Percentiles rank a stretch among this genome's conserved stretches.
Conservation (phyloP, 805 yeast genomes). For the Teunomyces stri region DNA sequence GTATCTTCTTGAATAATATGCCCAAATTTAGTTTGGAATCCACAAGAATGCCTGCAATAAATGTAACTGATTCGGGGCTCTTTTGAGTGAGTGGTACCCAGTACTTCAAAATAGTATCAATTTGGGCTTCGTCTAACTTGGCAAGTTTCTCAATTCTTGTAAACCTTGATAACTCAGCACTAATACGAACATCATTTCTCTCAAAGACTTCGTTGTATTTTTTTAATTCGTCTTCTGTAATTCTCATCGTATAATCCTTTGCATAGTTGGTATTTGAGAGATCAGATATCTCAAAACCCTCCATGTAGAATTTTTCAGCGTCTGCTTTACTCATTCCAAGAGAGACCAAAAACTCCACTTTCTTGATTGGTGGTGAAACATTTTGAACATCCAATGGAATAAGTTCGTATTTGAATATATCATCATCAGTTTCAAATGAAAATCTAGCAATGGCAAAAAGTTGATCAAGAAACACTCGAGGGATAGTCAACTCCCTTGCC, state of each 20-base stretch:
- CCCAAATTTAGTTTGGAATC: background rate
- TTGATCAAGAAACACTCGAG: background rate
- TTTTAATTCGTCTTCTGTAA: no score
- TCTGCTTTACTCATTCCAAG: background rate
- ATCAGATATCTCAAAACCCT: background rate
- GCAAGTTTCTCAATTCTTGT: no score
- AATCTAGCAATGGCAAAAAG: background rate
- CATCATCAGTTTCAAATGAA: background rate
- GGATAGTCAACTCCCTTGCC: background rate
- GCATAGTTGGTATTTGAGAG: background rate
- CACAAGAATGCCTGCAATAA: background rate
- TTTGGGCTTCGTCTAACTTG: no score
- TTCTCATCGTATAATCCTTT: no score
- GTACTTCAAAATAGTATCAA: background rate
- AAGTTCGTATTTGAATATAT: background rate
- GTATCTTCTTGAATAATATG: background rate
- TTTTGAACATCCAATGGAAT: background rate
- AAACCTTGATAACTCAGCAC: no score
- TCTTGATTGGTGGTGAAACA: background rate
- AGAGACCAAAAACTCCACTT: background rate
- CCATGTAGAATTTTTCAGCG: background rate
- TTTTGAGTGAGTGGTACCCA: background rate
- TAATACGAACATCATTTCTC: no score
- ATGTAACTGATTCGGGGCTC: background rate
- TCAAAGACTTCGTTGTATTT: background rate